These are phyloP conservation scores for Neofusicoccum ribis DNA, from an alignment of 2,329 filamentous ascomycete species.

Conservation along the genomic window DNA sequence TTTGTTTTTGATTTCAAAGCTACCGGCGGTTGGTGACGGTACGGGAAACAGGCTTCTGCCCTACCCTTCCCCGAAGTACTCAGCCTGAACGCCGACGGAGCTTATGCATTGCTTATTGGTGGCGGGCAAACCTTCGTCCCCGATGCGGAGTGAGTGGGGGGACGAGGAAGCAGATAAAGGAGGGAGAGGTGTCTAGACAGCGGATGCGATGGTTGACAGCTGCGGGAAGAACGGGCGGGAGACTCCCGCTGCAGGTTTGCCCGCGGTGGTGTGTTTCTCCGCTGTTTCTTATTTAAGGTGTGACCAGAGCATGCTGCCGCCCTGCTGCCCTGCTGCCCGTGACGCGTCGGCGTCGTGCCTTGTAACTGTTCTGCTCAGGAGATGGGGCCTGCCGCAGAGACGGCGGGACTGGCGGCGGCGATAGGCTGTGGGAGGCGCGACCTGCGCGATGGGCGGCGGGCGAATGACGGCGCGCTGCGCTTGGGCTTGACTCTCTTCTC, in stretches of 20 bases:
- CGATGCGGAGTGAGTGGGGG: neutral
- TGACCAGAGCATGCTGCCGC: too few relatives aligned
- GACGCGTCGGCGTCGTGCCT: neutral
- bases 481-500: neutral
- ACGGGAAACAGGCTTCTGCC: neutral
- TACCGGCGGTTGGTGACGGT: neutral
- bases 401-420: neutral
- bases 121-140: neutral
- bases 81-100: neutral
- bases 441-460: neutral
- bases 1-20: conserved; percentile 13
- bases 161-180: neutral
- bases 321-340: neutral
- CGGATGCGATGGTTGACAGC: neutral
- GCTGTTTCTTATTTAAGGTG: neutral
- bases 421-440: conserved; percentile 7
- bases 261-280: neutral
- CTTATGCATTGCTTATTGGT: neutral
- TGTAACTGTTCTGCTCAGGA: neutral
- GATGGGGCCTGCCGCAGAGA: neutral
- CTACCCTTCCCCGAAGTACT: too few relatives aligned
- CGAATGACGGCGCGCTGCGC: neutral
- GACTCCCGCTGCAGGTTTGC: neutral
- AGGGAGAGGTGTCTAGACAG: neutral
- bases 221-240: neutral